Evolutionary conservation across 352 stramenopile genomes (phyloP).

Genomic region (Globisporangium emineosum): DNA sequence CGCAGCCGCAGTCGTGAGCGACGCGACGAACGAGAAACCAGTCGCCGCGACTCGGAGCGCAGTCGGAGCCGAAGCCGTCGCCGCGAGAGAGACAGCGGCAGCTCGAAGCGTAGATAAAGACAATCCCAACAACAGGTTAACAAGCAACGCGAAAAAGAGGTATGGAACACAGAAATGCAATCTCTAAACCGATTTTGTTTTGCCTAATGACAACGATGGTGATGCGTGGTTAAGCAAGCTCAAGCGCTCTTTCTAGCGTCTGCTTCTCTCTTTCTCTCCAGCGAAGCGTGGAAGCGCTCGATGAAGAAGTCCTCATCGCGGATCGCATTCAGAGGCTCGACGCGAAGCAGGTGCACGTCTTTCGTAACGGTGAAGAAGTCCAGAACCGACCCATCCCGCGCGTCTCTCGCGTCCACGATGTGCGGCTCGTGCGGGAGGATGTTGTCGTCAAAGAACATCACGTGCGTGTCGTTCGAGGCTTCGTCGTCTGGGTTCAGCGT

Average conservation of each 20-base stretch:
- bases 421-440: conserved; percentile 62
- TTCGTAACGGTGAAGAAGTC: conserved; percentile 30
- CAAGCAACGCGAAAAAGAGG: not conserved
- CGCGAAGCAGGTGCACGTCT: conserved; percentile 53
- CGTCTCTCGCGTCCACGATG: conserved; percentile 60
- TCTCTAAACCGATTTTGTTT: not conserved
- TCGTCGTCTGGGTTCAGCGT: conserved; percentile 32
- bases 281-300: conserved; percentile 33
- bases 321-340: conserved; percentile 68
- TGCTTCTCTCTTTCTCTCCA: conserved; percentile 8
- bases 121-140: not conserved
- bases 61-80: conserved; percentile 19
- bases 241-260: not conserved
- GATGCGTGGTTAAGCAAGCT: not conserved
- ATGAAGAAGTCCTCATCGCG: conserved; percentile 51
- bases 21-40: conserved; percentile 8
- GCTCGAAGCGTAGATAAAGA: conserved; percentile 11
- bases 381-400: conserved; percentile 25
- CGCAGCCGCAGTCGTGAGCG: conserved; percentile 22
- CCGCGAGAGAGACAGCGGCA: conserved; percentile 9
- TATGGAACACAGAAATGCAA: not conserved
- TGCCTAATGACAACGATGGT: no score
- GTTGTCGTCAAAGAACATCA: conserved; percentile 84
- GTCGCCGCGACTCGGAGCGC: conserved; percentile 17
- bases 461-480: conserved; percentile 23